These are phyloP conservation scores for Waltergamsia citrina DNA, from an alignment of 2,329 filamentous ascomycete species.

Conservation along the genomic window DNA sequence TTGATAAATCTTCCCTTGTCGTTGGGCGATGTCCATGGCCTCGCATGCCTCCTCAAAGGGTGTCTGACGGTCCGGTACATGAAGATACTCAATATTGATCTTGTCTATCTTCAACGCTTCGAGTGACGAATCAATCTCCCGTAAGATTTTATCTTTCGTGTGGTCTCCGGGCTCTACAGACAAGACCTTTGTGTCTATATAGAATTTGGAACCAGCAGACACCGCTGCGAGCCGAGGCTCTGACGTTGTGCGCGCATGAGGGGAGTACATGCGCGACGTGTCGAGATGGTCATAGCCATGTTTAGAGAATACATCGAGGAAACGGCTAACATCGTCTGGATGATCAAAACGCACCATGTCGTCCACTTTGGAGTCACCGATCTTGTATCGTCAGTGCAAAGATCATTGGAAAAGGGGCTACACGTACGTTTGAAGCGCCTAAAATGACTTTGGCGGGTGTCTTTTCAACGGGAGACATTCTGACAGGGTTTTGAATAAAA, in stretches of 20 bases:
- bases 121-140: slow-evolving; percentile 20
- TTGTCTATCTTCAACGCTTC: slow-evolving; percentile 12
- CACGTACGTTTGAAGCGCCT: too few relatives aligned
- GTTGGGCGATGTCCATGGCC: slow-evolving; percentile 29
- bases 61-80: slow-evolving; percentile 32
- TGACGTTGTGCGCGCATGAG: too few relatives aligned
- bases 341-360: slow-evolving; percentile 9
- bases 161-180: slow-evolving; percentile 15
- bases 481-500: too few relatives aligned
- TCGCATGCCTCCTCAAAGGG: slow-evolving; percentile 27
- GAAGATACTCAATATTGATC: slow-evolving; percentile 29
- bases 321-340: slow-evolving; percentile 14
- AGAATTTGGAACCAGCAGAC: slow-evolving; percentile 16
- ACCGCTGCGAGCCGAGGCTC: slow-evolving; percentile 20
- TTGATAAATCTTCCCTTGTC: slow-evolving; percentile 29
- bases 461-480: too few relatives aligned
- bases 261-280: slow-evolving; percentile 21
- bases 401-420: too few relatives aligned
- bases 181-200: slow-evolving; percentile 25
- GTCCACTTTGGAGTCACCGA: too few relatives aligned
- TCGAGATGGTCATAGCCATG: slow-evolving; percentile 19
- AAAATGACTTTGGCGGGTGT: too few relatives aligned
- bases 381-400: too few relatives aligned
- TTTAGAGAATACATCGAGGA: slow-evolving; percentile 12
- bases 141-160: slow-evolving; percentile 13